Base-by-base conservation (phyloP, 805 yeast genomes). In the Myxozyma neglecta region DNA sequence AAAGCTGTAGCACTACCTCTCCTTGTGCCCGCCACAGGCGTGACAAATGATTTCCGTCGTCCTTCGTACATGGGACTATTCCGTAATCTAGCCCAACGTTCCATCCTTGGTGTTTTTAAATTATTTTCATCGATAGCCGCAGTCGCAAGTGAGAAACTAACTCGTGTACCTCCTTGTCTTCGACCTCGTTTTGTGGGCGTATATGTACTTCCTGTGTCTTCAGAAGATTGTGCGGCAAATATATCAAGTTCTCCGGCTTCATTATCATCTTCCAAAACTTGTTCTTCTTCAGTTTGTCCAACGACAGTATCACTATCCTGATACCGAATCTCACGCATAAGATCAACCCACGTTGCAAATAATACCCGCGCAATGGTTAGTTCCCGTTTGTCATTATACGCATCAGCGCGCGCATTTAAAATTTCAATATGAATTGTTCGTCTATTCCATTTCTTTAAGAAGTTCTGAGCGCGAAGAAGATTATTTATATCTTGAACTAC, bases 41-140 rank as follows among this genome's bases (percentile, higher is more conserved):
- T 63, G n/a, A 44, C 56, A 50, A 64, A 64, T 20, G 61, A 45
- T 47, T 51, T 48, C 36, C 63, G 43, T 9, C 67, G 53, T 5
- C 63, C 68, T 47, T 49, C 65, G 29, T 53, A 59, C 64, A 64
- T 51, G 36, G 68, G 67, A 58, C 68, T 64, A 45, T 53, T 55
- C 24, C 65, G 48, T 34, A 64, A 53, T 18, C 68, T 36, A 10
- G 47, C 49, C 67, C 67, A 64, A 18, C 66, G 43, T 50, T 56
- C 64, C 39, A 56, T 40, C 5, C 18, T 40, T 36, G 67, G 66
- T n/a, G 64, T 59, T 37, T 43, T 45, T 24, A 34, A 16, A 35
- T 29, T 32, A 16, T n/a, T 24, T 6, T 42, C 59, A 18, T 16
- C 10, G 5, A 37, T 14, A 8, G 29, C 29, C 29, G 29, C 2